Evolutionary conservation across 169 alveolate species (phyloP).

Genomic region (Amoebophrya sp.): DNA sequence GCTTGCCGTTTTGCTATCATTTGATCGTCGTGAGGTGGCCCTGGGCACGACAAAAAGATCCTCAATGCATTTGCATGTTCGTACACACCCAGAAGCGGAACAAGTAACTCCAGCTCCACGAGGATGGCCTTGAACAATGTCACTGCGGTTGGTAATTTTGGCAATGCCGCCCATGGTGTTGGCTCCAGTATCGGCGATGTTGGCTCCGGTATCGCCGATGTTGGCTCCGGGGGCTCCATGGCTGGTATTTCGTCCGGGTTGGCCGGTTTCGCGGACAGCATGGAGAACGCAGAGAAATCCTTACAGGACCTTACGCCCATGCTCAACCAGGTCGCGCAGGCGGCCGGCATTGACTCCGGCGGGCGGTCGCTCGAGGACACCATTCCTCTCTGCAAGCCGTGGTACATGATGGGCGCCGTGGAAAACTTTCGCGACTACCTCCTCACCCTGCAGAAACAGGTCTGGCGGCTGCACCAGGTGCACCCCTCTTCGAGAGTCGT

Average conservation of each 20-base stretch:
- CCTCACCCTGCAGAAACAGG: background rate
- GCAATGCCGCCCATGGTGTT: background rate
- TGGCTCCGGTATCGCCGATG: background rate
- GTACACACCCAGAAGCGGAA: no score
- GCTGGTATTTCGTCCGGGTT: background rate
- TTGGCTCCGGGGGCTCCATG: background rate
- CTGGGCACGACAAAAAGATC: no score
- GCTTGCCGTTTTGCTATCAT: no score
- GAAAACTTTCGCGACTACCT: background rate
- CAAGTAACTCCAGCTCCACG: no score
- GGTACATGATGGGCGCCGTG: background rate
- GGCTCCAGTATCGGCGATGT: background rate
- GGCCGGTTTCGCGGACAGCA: background rate
- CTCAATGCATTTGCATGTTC: no score
- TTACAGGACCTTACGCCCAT: background rate
- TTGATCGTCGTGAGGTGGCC: no score
- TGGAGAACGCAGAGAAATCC: background rate
- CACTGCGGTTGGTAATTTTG: background rate
- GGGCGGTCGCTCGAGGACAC: background rate
- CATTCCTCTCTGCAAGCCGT: background rate
- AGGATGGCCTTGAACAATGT: background rate
- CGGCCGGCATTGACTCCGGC: background rate
- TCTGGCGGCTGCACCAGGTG: background rate
- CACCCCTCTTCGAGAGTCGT: background rate
- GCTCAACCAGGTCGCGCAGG: background rate